Evolutionary conservation across 768 basidiomycete species (phyloP), one percentile per base, ranked within the genome.

Genomic region (Tulasnella sp.): DNA sequence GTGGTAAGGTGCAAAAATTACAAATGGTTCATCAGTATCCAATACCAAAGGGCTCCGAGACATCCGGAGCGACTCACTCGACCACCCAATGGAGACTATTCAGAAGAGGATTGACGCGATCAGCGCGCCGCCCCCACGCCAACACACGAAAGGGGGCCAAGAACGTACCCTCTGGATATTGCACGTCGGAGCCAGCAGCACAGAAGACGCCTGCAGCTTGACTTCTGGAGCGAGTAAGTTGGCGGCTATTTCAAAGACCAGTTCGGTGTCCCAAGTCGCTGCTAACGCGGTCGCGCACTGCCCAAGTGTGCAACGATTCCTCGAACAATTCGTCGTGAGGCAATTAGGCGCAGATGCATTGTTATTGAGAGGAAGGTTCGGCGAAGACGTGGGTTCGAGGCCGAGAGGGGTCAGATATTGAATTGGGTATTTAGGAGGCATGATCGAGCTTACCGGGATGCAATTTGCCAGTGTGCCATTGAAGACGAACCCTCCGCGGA

Each of bases 121-220:
- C 35, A 37, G 70, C 6, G 29, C 18, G 32, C 70, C 70, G 32
- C 37, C n/a, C 10, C 0, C 40, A 71, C 11, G 18, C 23, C 1
- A 29, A 37, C 3, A 6, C 37, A 71, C 4, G 1, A 26, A 71
- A 71, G 5, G 35, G 20, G 4, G 51, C 23, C 51, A 23, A 51
- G 51, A 51, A 88, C 75, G 29, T 48, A 75, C 74, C 48, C 92
- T 87, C 82, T 90, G 91, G 55, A 92, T 92, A 82, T 92, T 93
- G 84, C 91, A 91, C 0, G 92, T 93, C 11, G 91, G 92, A 2
- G 90, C 91, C 39, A 92, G 86, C 18, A 92, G 85, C 46, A 91
- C 85, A 48, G 88, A 0, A 89, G 88, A 5, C 90, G 89, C 81
- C 91, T 91, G 80, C 87, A 84, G 74, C 81, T 92, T 91, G 37